Percentiles rank a stretch among this genome's conserved stretches.
Evolutionary conservation across 1,284 basidiomycete genomes (phyloP).

Genomic region (Boletellus dicymbophilus): DNA sequence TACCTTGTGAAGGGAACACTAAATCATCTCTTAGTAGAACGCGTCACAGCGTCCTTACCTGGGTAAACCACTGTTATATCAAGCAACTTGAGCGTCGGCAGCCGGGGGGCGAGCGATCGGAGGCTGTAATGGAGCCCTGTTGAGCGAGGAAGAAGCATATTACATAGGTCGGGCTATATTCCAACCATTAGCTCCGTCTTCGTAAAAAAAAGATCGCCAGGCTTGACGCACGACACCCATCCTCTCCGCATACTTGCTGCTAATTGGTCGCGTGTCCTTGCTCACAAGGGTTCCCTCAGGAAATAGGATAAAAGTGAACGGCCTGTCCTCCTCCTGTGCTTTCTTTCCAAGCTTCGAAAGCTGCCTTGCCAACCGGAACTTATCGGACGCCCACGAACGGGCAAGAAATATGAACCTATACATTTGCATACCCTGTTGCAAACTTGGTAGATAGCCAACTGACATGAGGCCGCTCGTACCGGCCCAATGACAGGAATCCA

Average conservation of each 20-base stretch:
- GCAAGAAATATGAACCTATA: slow-evolving; percentile 90
- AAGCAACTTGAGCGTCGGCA: slow-evolving; percentile 80
- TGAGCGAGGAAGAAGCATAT: slow-evolving; percentile 85
- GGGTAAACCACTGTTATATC: slow-evolving; percentile 92
- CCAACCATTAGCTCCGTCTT: slow-evolving; percentile 3
- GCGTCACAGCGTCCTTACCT: slow-evolving; percentile 49
- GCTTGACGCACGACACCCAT: slow-evolving; percentile 70
- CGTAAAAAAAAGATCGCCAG: slow-evolving; percentile 3
- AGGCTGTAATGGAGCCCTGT: slow-evolving; percentile 89
- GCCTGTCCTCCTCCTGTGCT: slow-evolving; percentile 64
- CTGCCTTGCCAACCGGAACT: slow-evolving; percentile 57
- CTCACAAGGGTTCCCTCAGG: slow-evolving; percentile 93
- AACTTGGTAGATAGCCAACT: slow-evolving; percentile 10
- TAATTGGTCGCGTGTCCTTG: slow-evolving; percentile 78
- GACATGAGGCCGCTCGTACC: slow-evolving; percentile 50
- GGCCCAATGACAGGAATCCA: slow-evolving; percentile 89
- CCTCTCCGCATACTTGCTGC: slow-evolving; percentile 83
- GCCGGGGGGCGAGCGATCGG: slow-evolving; percentile 75
- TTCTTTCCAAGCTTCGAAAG: slow-evolving; percentile 60
- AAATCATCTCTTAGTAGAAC: slow-evolving; percentile 6
- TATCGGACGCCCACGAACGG: slow-evolving; percentile 86
- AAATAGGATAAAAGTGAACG: slow-evolving; percentile 85
- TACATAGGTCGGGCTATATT: slow-evolving; percentile 72
- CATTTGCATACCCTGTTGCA: slow-evolving; percentile 81
- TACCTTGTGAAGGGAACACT: slow-evolving; percentile 42